Evolutionary conservation across 2,329 filamentous ascomycete species (phyloP).

Genomic region (Microdochium trichocladiopsis): DNA sequence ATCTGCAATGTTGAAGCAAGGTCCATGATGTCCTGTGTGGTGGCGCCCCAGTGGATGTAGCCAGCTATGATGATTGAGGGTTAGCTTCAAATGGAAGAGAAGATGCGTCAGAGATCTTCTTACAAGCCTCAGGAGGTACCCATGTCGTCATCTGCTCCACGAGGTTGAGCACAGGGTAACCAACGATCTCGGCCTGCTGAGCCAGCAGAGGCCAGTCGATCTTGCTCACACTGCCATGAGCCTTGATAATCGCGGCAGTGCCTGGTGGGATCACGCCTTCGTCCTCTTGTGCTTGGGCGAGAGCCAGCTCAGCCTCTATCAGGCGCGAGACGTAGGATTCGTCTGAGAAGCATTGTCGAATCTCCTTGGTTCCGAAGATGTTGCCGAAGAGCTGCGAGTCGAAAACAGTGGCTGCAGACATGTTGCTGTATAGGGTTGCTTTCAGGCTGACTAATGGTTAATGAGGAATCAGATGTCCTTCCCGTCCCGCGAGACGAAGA

Average conservation of each 20-base stretch:
- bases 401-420: slow-evolving; percentile 27
- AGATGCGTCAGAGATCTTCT: too few species aligned
- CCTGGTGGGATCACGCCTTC: slow-evolving; percentile 36
- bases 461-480: too few species aligned
- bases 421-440: too few species aligned
- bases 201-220: slow-evolving; percentile 1
- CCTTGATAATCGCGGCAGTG: slow-evolving; percentile 25
- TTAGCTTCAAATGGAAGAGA: too few species aligned
- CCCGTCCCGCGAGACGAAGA: too few species aligned
- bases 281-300: slow-evolving; percentile 41
- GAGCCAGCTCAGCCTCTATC: slow-evolving; percentile 42
- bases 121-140: slow-evolving; percentile 22
- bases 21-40: slow-evolving; percentile 55
- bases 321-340: slow-evolving; percentile 38
- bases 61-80: too few species aligned
- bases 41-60: slow-evolving; percentile 53
- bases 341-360: slow-evolving; percentile 42
- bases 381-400: slow-evolving; percentile 44
- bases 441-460: too few species aligned
- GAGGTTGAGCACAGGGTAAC: slow-evolving; percentile 44
- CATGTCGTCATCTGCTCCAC: slow-evolving; percentile 36
- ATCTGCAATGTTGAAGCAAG: slow-evolving; percentile 45
- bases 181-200: slow-evolving; percentile 41
- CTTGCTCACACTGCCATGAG: slow-evolving; percentile 5
- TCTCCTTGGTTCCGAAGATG: slow-evolving; percentile 43